These are phyloP conservation scores for Rhynchospora breviuscula DNA, from an alignment of 176 grass and related monocot genomes.

Conservation along the genomic window DNA sequence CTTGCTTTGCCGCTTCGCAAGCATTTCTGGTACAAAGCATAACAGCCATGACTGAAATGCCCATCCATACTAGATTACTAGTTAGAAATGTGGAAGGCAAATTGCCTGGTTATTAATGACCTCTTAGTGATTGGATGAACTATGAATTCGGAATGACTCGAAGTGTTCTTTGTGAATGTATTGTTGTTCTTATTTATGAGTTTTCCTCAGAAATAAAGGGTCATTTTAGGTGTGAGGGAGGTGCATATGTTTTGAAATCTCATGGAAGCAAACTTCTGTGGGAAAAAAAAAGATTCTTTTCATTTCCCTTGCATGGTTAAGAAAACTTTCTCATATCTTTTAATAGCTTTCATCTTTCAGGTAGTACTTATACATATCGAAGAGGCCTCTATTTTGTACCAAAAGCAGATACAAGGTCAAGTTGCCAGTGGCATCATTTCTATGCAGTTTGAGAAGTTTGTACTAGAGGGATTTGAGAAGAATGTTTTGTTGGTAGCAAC, in stretches of 20 bases:
- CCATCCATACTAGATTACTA: background rate
- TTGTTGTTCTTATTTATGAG: background rate
- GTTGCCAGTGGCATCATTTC: conserved; percentile 62
- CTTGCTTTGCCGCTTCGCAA: background rate
- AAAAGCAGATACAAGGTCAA: conserved; percentile 77
- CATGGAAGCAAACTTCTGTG: background rate
- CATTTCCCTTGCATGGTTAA: background rate
- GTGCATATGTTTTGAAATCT: background rate
- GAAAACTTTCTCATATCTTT: background rate
- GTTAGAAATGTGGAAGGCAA: too few relatives aligned
- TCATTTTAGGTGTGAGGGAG: background rate
- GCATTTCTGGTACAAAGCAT: background rate
- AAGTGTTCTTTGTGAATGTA: background rate
- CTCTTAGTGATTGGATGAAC: background rate
- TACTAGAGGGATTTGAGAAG: conserved; percentile 60
- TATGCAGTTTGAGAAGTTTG: conserved; percentile 76
- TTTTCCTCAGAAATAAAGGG: background rate
- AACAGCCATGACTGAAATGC: background rate
- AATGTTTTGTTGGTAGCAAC: conserved; percentile 61
- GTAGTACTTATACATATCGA: conserved; percentile 73
- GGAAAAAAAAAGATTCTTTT: background rate
- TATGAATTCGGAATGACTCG: background rate
- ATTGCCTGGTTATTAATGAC: background rate
- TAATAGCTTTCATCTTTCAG: conserved; percentile 33
- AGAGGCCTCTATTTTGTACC: conserved; percentile 62